These are phyloP conservation scores for Amesomyces nigricolor DNA, from an alignment of 2,329 filamentous ascomycete genomes.

Conservation along the genomic window DNA sequence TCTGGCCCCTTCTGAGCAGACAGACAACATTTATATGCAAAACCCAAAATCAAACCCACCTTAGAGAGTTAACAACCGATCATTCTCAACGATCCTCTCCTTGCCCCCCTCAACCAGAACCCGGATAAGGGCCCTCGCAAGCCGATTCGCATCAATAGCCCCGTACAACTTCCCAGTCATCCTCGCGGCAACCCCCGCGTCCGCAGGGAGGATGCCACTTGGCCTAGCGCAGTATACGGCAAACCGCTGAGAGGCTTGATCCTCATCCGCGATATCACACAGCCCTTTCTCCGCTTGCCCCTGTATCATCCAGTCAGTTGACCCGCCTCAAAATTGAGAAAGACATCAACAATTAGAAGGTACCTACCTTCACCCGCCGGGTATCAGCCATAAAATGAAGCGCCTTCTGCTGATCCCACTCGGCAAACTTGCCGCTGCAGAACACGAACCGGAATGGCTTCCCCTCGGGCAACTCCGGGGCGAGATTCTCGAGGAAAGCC, in stretches of 20 bases:
- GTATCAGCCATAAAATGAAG: constrained; percentile 35
- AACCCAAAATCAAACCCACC: background rate
- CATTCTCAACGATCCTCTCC: constrained; percentile 33
- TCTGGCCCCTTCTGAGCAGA: too few species aligned
- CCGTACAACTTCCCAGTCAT: constrained; percentile 28
- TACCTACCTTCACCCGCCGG: constrained; percentile 32
- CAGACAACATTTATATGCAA: too few species aligned
- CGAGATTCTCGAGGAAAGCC: constrained; percentile 30
- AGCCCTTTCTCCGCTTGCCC: constrained; percentile 38
- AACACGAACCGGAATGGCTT: constrained; percentile 40
- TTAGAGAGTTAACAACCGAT: constrained; percentile 9
- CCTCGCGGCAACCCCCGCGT: constrained; percentile 27
- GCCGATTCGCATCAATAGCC: constrained; percentile 32
- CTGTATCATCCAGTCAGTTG: constrained; percentile 11
- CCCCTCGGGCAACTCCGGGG: constrained; percentile 28
- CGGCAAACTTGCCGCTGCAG: constrained; percentile 34
- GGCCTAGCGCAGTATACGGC: constrained; percentile 36
- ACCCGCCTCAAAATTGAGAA: background rate
- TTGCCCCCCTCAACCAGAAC: constrained; percentile 35
- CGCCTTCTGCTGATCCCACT: constrained; percentile 28
- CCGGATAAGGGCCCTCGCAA: constrained; percentile 35
- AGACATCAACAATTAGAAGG: background rate
- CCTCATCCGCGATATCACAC: constrained; percentile 34
- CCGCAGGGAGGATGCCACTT: constrained; percentile 28
- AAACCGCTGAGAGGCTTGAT: constrained; percentile 25